A percentile compares a stretch with the other conserved stretches of the same genome.
These are phyloP conservation scores for Bipolaris sorokiniana DNA, from an alignment of 2,329 filamentous ascomycete species.

Conservation along the genomic window DNA sequence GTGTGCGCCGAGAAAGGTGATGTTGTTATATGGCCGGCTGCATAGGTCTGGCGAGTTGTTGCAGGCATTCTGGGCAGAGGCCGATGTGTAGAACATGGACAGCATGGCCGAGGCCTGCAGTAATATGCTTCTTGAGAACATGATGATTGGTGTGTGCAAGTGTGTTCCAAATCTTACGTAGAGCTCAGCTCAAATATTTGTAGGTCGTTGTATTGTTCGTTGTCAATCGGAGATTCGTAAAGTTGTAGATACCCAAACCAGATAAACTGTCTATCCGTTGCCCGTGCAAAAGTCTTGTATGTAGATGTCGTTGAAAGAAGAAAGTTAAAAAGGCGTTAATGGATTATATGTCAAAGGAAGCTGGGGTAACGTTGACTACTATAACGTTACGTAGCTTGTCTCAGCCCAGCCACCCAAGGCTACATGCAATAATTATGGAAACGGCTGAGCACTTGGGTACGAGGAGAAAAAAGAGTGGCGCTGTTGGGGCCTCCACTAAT, in stretches of 20 bases:
- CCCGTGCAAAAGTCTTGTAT: not conserved
- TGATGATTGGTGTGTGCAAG: conserved; percentile 20
- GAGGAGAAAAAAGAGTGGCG: conserved; percentile 11
- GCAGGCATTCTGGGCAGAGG: conserved; percentile 61
- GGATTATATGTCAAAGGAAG: not conserved
- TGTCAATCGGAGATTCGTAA: conserved; percentile 14
- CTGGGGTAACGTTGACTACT: conserved; percentile 8
- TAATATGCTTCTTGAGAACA: conserved; percentile 38
- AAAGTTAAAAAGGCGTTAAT: conserved; percentile 2
- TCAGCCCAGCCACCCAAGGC: conserved; percentile 21
- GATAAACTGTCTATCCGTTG: conserved; percentile 2
- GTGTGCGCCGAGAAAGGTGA: conserved; percentile 80
- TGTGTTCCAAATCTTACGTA: not conserved
- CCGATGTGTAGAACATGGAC: conserved; percentile 37
- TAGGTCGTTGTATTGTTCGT: conserved; percentile 5
- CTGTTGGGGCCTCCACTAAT: conserved; percentile 2
- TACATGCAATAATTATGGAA: conserved; percentile 20
- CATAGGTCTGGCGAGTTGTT: conserved; percentile 83
- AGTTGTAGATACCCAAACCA: conserved; percentile 4
- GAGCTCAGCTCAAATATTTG: not conserved
- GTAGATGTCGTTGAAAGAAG: conserved; percentile 1
- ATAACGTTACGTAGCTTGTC: conserved; percentile 18
- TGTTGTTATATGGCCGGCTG: conserved; percentile 71
- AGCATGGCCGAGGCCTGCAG: conserved; percentile 37
- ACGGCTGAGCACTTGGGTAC: conserved; percentile 15